Base-by-base conservation (phyloP, 1,284 basidiomycete genomes). In the Ustilago sp. region DNA sequence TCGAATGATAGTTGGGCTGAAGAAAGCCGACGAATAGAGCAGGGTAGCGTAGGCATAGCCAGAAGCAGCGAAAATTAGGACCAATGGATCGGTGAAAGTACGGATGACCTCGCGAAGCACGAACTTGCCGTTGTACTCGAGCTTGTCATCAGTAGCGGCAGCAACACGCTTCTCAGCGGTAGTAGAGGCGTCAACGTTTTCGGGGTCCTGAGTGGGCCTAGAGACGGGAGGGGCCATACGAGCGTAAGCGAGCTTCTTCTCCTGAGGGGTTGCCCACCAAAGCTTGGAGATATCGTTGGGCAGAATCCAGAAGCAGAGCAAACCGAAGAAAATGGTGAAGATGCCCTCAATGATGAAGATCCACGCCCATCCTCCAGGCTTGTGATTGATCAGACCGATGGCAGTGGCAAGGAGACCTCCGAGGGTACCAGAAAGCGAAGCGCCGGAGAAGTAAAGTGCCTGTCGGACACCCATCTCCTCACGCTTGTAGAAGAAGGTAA, bases 271-370 rank as follows among this genome's bases (percentile, higher is more conserved):
- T 1, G 81, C 68, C 61, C 75, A 79, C 79, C 71, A 81, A 32
- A 79, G 69, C 57, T 79, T 70, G 8, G 69, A 55, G 12, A 75
- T 62, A n/a, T 65, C 63, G 54, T 83, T 79, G 1, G 83, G 83
- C 15, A 84, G 57, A 32, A 84, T 58, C 17, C 65, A 80, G 48
- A 77, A 60, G 58, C 72, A 77, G 1, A 48, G 31, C 2, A 84
- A 12, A 28, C 74, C 83, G 23, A 83, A 73, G 11, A 83, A 31
- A 23, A 83, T 62, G 5, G 83, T 85, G 50, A 79, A 68, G 31
- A 80, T 65, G 2, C 82, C 83, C 54, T 85, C 82, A 4, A 84
- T 53, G 63, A 84, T 80, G 62, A 84, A 84, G 34, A 85, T 77
- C 78, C 73, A 82, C 1, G 53, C 59, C 81, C 80, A 85, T 32